These are phyloP conservation scores for Pelargonium citronellum DNA, from an alignment of 441 rosid genomes.

Conservation along the genomic window DNA sequence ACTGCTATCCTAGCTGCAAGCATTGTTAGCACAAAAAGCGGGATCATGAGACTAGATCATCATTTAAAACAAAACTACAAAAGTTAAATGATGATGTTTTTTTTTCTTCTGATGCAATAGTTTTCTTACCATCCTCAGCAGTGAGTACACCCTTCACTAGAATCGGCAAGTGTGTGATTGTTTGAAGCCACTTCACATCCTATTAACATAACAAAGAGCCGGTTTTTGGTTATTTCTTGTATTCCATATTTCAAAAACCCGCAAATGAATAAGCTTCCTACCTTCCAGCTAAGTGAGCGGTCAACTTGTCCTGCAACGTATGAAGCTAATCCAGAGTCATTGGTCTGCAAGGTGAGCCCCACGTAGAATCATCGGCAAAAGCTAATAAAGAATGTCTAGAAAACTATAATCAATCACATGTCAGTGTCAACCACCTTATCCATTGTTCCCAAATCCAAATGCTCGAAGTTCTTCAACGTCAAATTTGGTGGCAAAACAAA, in stretches of 20 bases:
- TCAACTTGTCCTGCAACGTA: constrained; percentile 87
- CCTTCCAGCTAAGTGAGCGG: constrained; percentile 45
- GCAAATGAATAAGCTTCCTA: not conserved
- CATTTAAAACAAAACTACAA: not conserved
- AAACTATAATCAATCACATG: not conserved
- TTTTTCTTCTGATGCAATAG: not conserved
- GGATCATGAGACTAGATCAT: not conserved
- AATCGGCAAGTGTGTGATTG: constrained; percentile 55
- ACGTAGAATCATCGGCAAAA: not conserved
- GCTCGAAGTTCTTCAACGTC: constrained; percentile 85
- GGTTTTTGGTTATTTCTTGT: not conserved
- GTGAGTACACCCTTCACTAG: constrained; percentile 85
- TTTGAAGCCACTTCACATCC: constrained; percentile 63
- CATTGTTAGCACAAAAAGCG: not conserved
- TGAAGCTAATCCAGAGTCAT: constrained; percentile 84
- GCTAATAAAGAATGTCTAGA: not conserved
- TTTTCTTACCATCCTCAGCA: constrained; percentile 68
- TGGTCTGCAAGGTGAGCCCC: constrained; percentile 41
- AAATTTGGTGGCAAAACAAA: constrained; percentile 64
- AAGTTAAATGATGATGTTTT: not conserved
- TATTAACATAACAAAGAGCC: constrained; percentile 13
- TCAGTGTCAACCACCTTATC: constrained; percentile 40
- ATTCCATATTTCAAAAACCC: not conserved
- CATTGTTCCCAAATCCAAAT: constrained; percentile 69
- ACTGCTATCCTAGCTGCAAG: constrained; percentile 68